Base-by-base conservation (phyloP, 331 rosid species). In the Saraca asoca region DNA sequence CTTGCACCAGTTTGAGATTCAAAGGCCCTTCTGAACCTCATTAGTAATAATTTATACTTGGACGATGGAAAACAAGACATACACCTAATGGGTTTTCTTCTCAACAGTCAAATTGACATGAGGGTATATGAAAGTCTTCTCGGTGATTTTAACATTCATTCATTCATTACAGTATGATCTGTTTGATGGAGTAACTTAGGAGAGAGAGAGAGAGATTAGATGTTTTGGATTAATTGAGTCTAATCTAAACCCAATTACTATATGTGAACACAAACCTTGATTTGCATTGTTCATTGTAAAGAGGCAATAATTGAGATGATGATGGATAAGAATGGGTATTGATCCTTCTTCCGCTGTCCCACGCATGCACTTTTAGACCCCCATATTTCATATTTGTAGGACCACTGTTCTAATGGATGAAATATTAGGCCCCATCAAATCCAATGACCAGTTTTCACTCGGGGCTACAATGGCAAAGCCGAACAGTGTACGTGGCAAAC, bases 291-390 rank as follows among this genome's bases (percentile, higher is more conserved):
- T 24, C 13, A 10, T 7, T 45, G 9, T 18, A 62, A 20, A 11
- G 34, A 43, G 29, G 49, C 51, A 63, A 72, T 63, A 54, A 43
- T 54, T 63, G 66, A 70, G 60, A 44, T 71, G 45, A 44, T 15
- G 35, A 59, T 0, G 34, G 70, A 77, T 77, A 71, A 70, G 73
- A 70, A 65, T 64, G 42, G 29, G 15, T 9, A 17, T 66, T 51
- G 54, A 67, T 12, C 39, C 45, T 35, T 49, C 64, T 64, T 70
- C 37, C 14, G 19, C 0, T 64, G 73, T 7, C 69, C 73, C 61
- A 57, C 9, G 29, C 43, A 71, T 66, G 65, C 55, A 58, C 43
- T 65, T 65, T 77, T 5, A 52, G 20, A 50, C 48, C 69, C 64
- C 13, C 46, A 51, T 60, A 77, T 76, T 49, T 43, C 46, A 51